Conservation (phyloP, 164 flowering plant genomes). For the Kalanchoe fedtschenkoi region DNA sequence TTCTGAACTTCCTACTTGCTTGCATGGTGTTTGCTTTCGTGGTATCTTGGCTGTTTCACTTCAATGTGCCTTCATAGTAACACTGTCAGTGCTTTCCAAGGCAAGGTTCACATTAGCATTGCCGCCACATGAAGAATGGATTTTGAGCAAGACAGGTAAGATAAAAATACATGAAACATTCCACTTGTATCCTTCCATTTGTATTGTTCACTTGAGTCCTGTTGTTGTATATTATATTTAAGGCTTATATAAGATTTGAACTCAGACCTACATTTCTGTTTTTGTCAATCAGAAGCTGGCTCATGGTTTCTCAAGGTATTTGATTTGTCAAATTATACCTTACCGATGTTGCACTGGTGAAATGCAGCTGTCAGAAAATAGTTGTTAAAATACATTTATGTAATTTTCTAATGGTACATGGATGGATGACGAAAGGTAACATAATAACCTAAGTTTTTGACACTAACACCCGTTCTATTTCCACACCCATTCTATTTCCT, state of each 20-base stretch:
- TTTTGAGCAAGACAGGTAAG: neutral
- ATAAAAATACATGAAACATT: neutral
- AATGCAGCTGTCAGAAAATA: too few species aligned
- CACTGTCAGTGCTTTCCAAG: neutral
- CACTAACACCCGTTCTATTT: too few species aligned
- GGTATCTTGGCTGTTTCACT: slow-evolving; percentile 91
- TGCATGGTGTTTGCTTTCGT: slow-evolving; percentile 92
- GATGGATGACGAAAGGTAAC: neutral
- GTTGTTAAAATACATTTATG: neutral
- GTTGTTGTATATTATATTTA: neutral
- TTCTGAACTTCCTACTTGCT: slow-evolving; percentile 73
- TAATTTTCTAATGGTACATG: neutral
- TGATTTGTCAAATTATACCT: too few species aligned
- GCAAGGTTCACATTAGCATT: neutral
- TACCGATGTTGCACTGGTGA: too few species aligned
- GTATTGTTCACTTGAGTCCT: neutral
- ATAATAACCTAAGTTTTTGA: neutral
- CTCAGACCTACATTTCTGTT: too few species aligned
- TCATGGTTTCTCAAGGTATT: too few species aligned
- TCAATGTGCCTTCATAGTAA: slow-evolving; percentile 53
- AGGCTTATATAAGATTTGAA: too few species aligned
- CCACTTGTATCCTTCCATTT: too few species aligned
- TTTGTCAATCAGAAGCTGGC: too few species aligned
- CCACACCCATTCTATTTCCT: neutral
- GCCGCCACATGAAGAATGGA: neutral